Evolutionary conservation across 2,329 filamentous ascomycete species (phyloP).

Genomic region (Coniochaeta sp.): DNA sequence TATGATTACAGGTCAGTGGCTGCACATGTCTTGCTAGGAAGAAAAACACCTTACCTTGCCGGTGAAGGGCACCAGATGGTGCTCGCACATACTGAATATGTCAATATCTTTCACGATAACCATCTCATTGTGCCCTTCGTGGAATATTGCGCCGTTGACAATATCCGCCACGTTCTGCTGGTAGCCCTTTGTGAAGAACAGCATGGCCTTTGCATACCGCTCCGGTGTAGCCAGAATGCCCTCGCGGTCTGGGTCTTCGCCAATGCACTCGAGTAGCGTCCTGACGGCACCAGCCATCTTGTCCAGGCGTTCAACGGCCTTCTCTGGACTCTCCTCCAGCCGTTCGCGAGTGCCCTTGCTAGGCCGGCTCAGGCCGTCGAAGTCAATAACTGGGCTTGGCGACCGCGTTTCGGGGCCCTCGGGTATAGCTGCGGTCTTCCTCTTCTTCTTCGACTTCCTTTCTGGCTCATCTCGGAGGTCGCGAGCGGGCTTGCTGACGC

Average conservation of each 20-base stretch:
- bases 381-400: slow-evolving; percentile 52
- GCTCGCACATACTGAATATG: slow-evolving; percentile 89
- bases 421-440: slow-evolving; percentile 13
- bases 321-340: slow-evolving; percentile 46
- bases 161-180: slow-evolving; percentile 89
- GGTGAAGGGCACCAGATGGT: slow-evolving; percentile 92
- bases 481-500: slow-evolving; percentile 53
- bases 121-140: slow-evolving; percentile 94
- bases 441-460: slow-evolving; percentile 28
- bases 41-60: slow-evolving; percentile 61
- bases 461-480: slow-evolving; percentile 49
- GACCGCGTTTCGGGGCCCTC: slow-evolving; percentile 30
- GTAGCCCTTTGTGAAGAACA: slow-evolving; percentile 95
- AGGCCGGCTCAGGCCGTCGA: slow-evolving; percentile 53
- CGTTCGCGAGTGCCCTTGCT: slow-evolving; percentile 57
- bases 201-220: slow-evolving; percentile 89
- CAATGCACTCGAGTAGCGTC: slow-evolving; percentile 61
- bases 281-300: slow-evolving; percentile 55
- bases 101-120: slow-evolving; percentile 98
- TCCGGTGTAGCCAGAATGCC: slow-evolving; percentile 64
- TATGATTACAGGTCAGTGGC: slow-evolving; percentile 23
- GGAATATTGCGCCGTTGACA: slow-evolving; percentile 89
- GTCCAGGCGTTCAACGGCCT: slow-evolving; percentile 42
- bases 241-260: slow-evolving; percentile 59
- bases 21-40: background rate